Base-by-base conservation (phyloP, 345 rosid genomes). In the Excoecaria cochinchinensis region DNA sequence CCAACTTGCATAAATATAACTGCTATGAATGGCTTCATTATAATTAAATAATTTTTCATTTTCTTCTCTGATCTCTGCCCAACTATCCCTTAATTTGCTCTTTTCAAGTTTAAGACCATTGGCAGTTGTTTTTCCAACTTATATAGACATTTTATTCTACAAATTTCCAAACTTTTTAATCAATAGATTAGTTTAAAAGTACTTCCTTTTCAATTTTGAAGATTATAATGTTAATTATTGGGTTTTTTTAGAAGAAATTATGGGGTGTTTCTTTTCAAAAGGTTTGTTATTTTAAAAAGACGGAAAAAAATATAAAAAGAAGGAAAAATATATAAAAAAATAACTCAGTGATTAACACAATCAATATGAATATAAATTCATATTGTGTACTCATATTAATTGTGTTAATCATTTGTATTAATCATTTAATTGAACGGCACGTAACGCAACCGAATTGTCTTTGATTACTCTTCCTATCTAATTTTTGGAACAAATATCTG, bases 1-100 rank as follows among this genome's bases (percentile, higher is more conserved):
- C 99, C 99, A 3, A 89, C 82, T 87, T 95, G 99, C 85, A 92
- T n/a, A 80, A 92, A 86, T 46, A 88, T 76, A 22, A 91, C 86
- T 39, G 84, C 90, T 10, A 90, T 55, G 81, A 84, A 92, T 5
- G 99, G 92, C 77, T 90, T 92, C 64, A 80, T 57, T 74, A 77
- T 89, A 36, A 67, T 81, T 17, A 85, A 76, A 36, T 11, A 73
- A 62, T 48, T 65, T 22, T 19, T n/a, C 56, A 61, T 76, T 46
- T 67, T 71, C 31, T 16, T 11, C 11, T 52, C 5, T n/a, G n/a
- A n/a, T 44, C 8, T 44, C 10, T 53, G 22, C 58, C 3, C 58
- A 3, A 17, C 58, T 15, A 31, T 31, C n/a, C 21, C 22, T 15
- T 53, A 48, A 48, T 67, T 8, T 11, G 31, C 17, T 62, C 21